Percentiles rank a stretch among this genome's conserved stretches.
These are phyloP conservation scores for Pestalotiopsis sp. DNA, from an alignment of 2,329 filamentous ascomycete genomes.

Conservation along the genomic window DNA sequence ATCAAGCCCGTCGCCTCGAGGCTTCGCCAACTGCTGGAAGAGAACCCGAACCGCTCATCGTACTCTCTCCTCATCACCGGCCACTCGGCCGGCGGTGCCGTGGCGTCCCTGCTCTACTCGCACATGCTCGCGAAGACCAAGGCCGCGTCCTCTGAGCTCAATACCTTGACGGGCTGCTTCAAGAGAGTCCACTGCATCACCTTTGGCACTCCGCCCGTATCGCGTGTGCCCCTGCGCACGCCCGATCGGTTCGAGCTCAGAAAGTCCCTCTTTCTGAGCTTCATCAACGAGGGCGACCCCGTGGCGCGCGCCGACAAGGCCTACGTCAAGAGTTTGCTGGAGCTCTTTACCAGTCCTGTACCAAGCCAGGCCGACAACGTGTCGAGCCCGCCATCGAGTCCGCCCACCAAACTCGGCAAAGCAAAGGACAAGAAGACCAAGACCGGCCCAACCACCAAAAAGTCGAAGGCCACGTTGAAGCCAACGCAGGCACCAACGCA, in stretches of 20 bases:
- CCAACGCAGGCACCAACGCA: conserved; percentile 20
- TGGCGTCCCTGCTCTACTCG: conserved; percentile 77
- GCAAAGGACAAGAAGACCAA: conserved; percentile 12
- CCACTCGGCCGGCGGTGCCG: conserved; percentile 83
- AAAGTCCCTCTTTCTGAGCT: conserved; percentile 76
- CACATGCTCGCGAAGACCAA: conserved; percentile 72
- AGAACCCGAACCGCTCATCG: conserved; percentile 66
- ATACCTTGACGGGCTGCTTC: conserved; percentile 69
- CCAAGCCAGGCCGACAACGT: conserved; percentile 36
- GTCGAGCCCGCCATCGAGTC: conserved; percentile 12
- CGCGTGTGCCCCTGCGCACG: conserved; percentile 68
- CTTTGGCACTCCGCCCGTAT: conserved; percentile 82
- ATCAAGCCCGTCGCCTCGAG: conserved; percentile 71
- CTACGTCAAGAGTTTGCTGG: conserved; percentile 73
- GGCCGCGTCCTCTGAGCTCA: conserved; percentile 68
- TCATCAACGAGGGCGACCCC: conserved; percentile 86
- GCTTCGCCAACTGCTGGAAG: conserved; percentile 69
- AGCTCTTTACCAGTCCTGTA: conserved; percentile 66
- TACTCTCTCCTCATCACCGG: conserved; percentile 82
- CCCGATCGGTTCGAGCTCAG: conserved; percentile 50
- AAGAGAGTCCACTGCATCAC: conserved; percentile 82
- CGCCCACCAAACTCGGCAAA: conserved; percentile 23
- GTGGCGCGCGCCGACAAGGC: conserved; percentile 76
- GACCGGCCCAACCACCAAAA: neutral
- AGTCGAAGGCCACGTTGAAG: conserved; percentile 29